Evolutionary conservation across 139 green algal species (phyloP).

Genomic region (Yamagishiella unicocca): DNA sequence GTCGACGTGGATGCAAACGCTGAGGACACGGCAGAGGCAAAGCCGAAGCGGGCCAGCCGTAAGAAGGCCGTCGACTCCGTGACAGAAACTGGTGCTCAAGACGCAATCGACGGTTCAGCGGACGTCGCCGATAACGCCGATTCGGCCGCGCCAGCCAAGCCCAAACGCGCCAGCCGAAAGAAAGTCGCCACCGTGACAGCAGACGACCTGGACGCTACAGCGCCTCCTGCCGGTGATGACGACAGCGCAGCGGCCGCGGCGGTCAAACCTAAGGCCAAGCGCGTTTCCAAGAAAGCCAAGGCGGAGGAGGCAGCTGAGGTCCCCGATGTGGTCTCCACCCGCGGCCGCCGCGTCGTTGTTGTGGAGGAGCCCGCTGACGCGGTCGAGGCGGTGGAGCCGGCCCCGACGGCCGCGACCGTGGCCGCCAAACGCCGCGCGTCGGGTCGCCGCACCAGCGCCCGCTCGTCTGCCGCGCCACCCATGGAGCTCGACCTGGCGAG

Average conservation of each 20-base stretch:
- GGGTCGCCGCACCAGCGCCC: neutral
- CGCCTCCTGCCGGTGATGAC: neutral
- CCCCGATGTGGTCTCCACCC: neutral
- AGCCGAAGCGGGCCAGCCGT: neutral
- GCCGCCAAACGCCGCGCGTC: neutral
- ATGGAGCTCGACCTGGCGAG: neutral
- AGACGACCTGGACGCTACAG: neutral
- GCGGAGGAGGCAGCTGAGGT: neutral
- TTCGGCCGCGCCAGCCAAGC: neutral
- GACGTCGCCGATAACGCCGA: neutral
- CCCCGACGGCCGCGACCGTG: neutral
- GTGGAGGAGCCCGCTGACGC: neutral
- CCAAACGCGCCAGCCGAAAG: constrained; percentile 17
- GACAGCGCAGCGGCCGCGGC: neutral
- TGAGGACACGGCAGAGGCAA: neutral
- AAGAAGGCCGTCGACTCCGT: neutral
- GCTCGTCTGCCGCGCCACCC: neutral
- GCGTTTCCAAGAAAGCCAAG: constrained; percentile 1
- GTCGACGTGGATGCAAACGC: neutral
- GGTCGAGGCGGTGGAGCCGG: too few relatives aligned
- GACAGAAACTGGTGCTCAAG: neutral
- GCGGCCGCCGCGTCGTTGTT: neutral
- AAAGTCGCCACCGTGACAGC: neutral
- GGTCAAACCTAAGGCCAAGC: constrained; percentile 14
- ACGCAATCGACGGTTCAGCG: neutral